These are phyloP conservation scores for Kodamaea restingae DNA, from an alignment of 805 yeast species.

Conservation along the genomic window DNA sequence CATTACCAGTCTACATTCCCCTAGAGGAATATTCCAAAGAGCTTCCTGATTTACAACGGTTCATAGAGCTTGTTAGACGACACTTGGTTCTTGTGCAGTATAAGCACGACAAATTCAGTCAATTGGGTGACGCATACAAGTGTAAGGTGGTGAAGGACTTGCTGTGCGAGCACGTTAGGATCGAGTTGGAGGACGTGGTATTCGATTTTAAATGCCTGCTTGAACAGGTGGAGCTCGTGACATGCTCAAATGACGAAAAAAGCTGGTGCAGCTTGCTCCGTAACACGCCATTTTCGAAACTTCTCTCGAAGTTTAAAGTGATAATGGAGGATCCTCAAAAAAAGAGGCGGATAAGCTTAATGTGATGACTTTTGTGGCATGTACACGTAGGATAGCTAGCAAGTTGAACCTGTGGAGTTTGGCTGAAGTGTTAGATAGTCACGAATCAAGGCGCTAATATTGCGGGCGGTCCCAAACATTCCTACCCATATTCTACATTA, in stretches of 20 bases:
- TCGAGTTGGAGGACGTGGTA: background rate
- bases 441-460: too few species aligned
- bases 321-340: background rate
- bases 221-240: constrained; percentile 4
- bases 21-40: constrained; percentile 14
- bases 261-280: background rate
- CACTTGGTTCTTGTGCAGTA: constrained; percentile 25
- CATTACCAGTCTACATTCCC: constrained; percentile 33
- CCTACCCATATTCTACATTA: too few species aligned
- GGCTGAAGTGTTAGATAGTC: too few species aligned
- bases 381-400: too few species aligned
- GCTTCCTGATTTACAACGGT: constrained; percentile 17
- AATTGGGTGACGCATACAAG: constrained; percentile 7
- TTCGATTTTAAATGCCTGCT: constrained; percentile 6
- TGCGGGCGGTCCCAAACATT: too few species aligned
- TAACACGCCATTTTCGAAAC: constrained; percentile 4
- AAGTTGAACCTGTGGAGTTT: too few species aligned
- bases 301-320: background rate
- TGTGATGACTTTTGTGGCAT: background rate
- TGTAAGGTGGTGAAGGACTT: constrained; percentile 20
- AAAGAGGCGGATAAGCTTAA: background rate
- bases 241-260: background rate
- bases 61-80: constrained; percentile 21
- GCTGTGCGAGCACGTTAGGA: constrained; percentile 20
- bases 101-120: constrained; percentile 28